Evolutionary conservation across 495 filamentous ascomycete species (phyloP).

Genomic region (Hypoxylon intermedium): DNA sequence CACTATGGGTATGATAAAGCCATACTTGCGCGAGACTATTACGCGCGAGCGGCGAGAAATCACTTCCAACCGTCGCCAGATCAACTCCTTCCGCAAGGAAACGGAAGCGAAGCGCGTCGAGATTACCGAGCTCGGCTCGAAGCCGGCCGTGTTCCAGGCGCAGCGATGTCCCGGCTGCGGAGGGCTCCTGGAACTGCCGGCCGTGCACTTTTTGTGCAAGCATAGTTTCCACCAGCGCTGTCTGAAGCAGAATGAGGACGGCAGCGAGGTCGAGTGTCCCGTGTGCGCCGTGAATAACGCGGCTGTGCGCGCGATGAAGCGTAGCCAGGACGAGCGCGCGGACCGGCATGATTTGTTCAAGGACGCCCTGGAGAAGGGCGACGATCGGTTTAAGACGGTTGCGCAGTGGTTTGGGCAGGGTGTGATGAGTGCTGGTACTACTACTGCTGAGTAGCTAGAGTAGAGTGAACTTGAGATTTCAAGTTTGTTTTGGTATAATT

Average conservation of each 20-base stretch:
- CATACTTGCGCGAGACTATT: constrained; percentile 87
- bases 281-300: constrained; percentile 81
- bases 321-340: constrained; percentile 84
- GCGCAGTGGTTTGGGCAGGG: constrained; percentile 95
- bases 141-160: constrained; percentile 88
- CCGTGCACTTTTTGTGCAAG: constrained; percentile 94
- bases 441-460: no score
- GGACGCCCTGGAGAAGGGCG: constrained; percentile 76
- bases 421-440: constrained; percentile 71
- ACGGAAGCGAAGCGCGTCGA: constrained; percentile 80
- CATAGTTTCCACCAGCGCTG: constrained; percentile 94
- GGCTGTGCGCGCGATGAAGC: constrained; percentile 83
- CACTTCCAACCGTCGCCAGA: constrained; percentile 78
- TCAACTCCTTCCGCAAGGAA: constrained; percentile 83
- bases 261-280: constrained; percentile 78
- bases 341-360: constrained; percentile 90
- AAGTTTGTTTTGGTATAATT: no score
- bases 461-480: no score
- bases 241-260: constrained; percentile 58
- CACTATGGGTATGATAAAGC: constrained; percentile 96
- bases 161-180: constrained; percentile 85
- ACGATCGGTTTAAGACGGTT: constrained; percentile 85
- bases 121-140: constrained; percentile 73
- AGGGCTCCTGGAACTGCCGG: constrained; percentile 77
- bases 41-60: constrained; percentile 88